Conservation (phyloP, 495 filamentous ascomycete genomes). For the Aspergillus ellipticus region DNA sequence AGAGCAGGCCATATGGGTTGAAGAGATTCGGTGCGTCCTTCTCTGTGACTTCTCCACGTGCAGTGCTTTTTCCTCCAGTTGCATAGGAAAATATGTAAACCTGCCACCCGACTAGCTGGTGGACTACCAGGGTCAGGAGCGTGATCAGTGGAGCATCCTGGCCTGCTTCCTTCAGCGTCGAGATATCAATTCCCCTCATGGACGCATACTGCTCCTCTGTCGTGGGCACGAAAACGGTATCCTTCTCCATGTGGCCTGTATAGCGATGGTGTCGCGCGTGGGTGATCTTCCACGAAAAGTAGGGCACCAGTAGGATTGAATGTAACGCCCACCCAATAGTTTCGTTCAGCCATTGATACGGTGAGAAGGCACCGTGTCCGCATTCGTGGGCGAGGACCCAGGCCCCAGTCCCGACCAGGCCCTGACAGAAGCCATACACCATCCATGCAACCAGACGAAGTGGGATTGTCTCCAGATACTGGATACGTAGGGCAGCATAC, state of each 20-base stretch:
- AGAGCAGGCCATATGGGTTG: constrained; percentile 54
- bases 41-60: constrained; percentile 32
- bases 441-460: constrained; percentile 47
- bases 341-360: constrained; percentile 55
- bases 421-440: constrained; percentile 65
- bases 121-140: constrained; percentile 38
- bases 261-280: constrained; percentile 66
- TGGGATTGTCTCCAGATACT: background rate
- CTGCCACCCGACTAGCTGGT: constrained; percentile 54
- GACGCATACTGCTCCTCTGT: constrained; percentile 34
- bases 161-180: constrained; percentile 37
- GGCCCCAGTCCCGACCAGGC: constrained; percentile 71
- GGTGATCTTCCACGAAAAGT: constrained; percentile 71
- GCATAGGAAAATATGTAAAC: constrained; percentile 51
- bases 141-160: constrained; percentile 53
- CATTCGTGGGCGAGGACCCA: constrained; percentile 87
- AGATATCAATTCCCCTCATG: constrained; percentile 24
- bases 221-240: constrained; percentile 53
- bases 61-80: constrained; percentile 41
- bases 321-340: constrained; percentile 62
- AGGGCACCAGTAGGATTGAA: constrained; percentile 61
- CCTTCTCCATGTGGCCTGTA: constrained; percentile 53
- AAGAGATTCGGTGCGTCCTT: constrained; percentile 50
- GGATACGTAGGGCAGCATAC: background rate
- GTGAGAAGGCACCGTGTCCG: constrained; percentile 70